Conservation (phyloP, 768 basidiomycete species). For the Phaeolepiota aurea region DNA sequence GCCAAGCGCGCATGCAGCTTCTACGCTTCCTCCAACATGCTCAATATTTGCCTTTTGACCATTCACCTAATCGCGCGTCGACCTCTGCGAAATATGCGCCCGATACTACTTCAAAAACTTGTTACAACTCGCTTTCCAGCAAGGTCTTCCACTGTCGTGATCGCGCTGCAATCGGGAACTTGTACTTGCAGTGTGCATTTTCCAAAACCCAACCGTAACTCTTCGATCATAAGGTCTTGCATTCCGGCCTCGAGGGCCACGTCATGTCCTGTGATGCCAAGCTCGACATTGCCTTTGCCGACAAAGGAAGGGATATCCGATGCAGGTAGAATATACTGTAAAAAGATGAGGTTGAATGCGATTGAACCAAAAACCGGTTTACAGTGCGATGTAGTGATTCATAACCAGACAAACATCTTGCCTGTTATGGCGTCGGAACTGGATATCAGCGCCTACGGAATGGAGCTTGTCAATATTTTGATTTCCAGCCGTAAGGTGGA, state of each 20-base stretch:
- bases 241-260: constrained; percentile 89
- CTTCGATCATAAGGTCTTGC: constrained; percentile 68
- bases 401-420: constrained; percentile 90
- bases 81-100: constrained; percentile 66
- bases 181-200: constrained; percentile 88
- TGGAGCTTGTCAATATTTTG: constrained; percentile 7
- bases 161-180: constrained; percentile 68
- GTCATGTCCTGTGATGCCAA: constrained; percentile 98
- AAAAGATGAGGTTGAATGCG: constrained; percentile 16
- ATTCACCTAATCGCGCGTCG: constrained; percentile 43
- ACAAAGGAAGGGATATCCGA: constrained; percentile 98
- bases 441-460: constrained; percentile 92
- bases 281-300: constrained; percentile 91
- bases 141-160: constrained; percentile 70
- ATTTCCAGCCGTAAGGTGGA: constrained; percentile 2
- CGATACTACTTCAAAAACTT: constrained; percentile 86
- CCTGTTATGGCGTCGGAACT: constrained; percentile 80
- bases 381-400: constrained; percentile 94
- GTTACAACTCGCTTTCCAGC: constrained; percentile 92
- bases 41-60: constrained; percentile 73
- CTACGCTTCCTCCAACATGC: constrained; percentile 96
- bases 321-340: constrained; percentile 77
- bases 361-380: no score
- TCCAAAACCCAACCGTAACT: constrained; percentile 83
- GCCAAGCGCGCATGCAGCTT: constrained; percentile 94